Evolutionary conservation across 1,284 basidiomycete genomes (phyloP).

Genomic region (Polyporus tsugae): DNA sequence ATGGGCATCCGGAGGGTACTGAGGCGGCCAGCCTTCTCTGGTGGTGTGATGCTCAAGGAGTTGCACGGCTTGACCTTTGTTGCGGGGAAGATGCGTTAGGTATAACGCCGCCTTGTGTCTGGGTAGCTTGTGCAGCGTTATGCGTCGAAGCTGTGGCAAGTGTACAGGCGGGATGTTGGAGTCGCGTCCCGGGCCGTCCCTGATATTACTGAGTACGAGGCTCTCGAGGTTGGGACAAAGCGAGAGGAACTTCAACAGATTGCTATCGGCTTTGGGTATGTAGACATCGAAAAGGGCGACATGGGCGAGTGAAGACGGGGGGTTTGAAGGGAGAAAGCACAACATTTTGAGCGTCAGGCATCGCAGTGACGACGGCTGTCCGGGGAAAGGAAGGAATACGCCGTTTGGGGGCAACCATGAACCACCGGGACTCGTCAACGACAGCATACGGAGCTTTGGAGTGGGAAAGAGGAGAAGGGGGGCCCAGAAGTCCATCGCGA

Average conservation of each 20-base stretch:
- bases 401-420: neutral
- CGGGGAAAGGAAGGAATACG: neutral
- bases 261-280: conserved; percentile 8
- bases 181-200: neutral
- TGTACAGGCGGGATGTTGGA: conserved; percentile 3
- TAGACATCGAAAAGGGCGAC: conserved; percentile 12
- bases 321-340: conserved; percentile 12
- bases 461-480: conserved; percentile 8
- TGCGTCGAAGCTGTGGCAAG: neutral
- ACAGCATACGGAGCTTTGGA: neutral
- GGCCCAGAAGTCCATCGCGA: conserved; percentile 10
- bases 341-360: conserved; percentile 8
- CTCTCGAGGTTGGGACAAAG: conserved; percentile 11
- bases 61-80: neutral
- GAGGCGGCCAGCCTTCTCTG: neutral
- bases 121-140: neutral
- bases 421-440: neutral
- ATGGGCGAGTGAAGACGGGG: conserved; percentile 8
- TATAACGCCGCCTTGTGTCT: neutral
- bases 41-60: neutral
- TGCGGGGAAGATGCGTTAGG: neutral
- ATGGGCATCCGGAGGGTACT: neutral
- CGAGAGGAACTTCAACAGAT: conserved; percentile 7
- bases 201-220: conserved; percentile 9
- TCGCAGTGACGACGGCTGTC: neutral